phyloP scores from a whole-genome alignment of 2,329 filamentous ascomycete genomes.

The Penicillium hordei region DNA sequence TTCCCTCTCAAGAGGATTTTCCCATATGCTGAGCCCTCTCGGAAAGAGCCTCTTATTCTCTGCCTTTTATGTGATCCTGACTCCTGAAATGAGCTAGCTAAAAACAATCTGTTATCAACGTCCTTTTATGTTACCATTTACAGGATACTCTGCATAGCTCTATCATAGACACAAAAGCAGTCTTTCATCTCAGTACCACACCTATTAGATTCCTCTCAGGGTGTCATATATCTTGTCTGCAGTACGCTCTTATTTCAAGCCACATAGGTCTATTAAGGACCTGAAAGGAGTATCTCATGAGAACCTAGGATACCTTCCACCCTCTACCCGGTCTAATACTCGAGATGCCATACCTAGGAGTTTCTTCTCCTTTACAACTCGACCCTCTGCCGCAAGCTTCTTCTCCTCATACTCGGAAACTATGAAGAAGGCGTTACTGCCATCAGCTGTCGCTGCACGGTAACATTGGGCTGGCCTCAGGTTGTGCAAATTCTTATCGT shows the following conservation, averaged over 20 bases:
- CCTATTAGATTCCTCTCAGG: conserved; percentile 5
- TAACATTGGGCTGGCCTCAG: conserved; percentile 13
- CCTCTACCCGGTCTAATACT: conserved; percentile 3
- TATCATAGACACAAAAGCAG: neutral
- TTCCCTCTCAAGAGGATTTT: conserved; percentile 15
- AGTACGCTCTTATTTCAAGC: neutral
- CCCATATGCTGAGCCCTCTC: conserved; percentile 4
- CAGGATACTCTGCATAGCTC: conserved; percentile 3
- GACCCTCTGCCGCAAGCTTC: neutral
- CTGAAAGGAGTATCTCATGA: conserved; percentile 5
- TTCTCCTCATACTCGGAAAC: conserved; percentile 3
- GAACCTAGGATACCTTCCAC: neutral
- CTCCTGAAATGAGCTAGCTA: neutral
- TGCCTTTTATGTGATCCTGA: neutral
- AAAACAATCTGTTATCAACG: neutral
- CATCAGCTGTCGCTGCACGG: conserved; percentile 4
- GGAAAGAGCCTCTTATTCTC: neutral
- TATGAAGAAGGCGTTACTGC: conserved; percentile 7
- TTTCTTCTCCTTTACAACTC: conserved; percentile 6
- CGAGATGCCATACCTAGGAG: conserved; percentile 4
- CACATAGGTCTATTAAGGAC: neutral
- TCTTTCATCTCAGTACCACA: neutral
- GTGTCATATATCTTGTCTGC: neutral
- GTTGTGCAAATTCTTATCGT: conserved; percentile 7
- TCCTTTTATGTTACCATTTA: neutral